Percentiles rank a stretch among this genome's conserved stretches.
These are phyloP conservation scores for Naganishia randhawae DNA, from an alignment of 768 basidiomycete species.

Conservation along the genomic window DNA sequence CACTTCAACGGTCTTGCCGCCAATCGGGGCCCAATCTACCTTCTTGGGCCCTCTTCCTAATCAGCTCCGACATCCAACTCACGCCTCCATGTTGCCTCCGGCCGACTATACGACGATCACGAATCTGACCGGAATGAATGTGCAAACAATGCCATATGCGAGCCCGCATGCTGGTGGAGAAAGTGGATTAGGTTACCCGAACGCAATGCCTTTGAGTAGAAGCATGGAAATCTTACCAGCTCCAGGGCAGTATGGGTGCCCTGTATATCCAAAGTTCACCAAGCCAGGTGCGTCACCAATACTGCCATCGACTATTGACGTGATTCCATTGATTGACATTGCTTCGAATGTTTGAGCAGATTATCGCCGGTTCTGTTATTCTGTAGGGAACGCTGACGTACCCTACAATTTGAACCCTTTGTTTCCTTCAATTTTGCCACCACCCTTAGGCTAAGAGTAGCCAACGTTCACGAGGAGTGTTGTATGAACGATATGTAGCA, in stretches of 20 bases:
- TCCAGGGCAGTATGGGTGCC: constrained; percentile 23
- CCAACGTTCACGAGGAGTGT: not conserved
- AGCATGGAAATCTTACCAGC: constrained; percentile 25
- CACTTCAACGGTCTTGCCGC: not conserved
- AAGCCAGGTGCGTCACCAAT: constrained; percentile 26
- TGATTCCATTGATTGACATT: not conserved
- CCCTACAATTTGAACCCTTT: constrained; percentile 32
- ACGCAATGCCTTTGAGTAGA: constrained; percentile 30
- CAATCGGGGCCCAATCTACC: constrained; percentile 1
- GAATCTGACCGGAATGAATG: constrained; percentile 25
- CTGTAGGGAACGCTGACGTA: constrained; percentile 47
- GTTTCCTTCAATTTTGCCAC: not conserved
- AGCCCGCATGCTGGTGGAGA: constrained; percentile 21
- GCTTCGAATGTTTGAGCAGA: constrained; percentile 26
- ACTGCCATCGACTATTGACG: not conserved
- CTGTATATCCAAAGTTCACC: constrained; percentile 16
- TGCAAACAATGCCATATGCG: constrained; percentile 27
- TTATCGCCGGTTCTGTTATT: constrained; percentile 44
- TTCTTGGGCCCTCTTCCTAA: constrained; percentile 4
- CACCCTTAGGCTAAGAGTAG: not conserved
- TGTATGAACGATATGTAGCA: not conserved
- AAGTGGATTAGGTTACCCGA: constrained; percentile 26
- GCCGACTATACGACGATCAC: constrained; percentile 28
- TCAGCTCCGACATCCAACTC: constrained; percentile 4
- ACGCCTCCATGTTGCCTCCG: constrained; percentile 16